Conservation (phyloP, 345 rosid genomes). For the Eucalyptus pauciflora region DNA sequence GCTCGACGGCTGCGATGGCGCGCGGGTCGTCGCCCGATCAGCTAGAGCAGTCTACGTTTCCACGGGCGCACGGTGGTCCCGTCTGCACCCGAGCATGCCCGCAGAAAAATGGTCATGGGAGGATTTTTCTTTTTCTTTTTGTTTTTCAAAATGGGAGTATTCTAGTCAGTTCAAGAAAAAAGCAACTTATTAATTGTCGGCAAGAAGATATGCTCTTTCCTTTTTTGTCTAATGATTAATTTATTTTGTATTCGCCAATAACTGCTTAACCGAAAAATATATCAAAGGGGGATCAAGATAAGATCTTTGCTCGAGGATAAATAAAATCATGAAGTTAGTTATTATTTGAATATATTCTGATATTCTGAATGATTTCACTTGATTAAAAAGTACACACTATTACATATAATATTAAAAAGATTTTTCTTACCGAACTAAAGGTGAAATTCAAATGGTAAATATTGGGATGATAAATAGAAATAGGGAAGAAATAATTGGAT, state of each 20-base stretch:
- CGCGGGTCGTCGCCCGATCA: neutral
- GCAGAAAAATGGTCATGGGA: neutral
- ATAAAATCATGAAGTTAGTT: neutral
- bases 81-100: neutral
- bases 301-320: neutral
- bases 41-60: neutral
- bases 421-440: neutral
- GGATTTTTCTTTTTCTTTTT: neutral
- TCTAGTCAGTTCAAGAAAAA: neutral
- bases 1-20: neutral
- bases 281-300: neutral
- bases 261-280: neutral
- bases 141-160: neutral
- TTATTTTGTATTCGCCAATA: neutral
- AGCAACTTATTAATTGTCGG: neutral
- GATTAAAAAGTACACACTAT: accelerated
- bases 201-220: neutral
- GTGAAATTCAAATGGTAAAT: neutral
- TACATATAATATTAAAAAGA: neutral
- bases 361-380: neutral
- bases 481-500: neutral
- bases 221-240: neutral
- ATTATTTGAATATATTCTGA: neutral
- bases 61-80: neutral
- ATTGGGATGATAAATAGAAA: neutral